Conservation (phyloP, 2,329 filamentous ascomycete species). For the Capronia epimyces region DNA sequence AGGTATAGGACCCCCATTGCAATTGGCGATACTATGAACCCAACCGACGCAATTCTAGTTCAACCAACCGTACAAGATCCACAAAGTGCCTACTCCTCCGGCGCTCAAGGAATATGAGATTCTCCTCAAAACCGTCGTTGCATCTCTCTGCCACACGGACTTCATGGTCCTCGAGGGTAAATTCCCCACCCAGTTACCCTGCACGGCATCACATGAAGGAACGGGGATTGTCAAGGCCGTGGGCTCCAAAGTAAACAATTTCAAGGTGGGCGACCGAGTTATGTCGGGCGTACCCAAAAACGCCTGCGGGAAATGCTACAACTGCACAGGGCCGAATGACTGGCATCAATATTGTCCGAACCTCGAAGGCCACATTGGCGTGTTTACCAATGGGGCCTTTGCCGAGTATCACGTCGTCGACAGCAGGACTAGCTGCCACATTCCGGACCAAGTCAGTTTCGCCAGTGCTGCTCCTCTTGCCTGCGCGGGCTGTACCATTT, state of each 20-base stretch:
- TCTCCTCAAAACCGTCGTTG: constrained; percentile 56
- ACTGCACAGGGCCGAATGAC: constrained; percentile 47
- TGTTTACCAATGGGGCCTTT: constrained; percentile 50
- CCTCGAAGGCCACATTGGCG: constrained; percentile 45
- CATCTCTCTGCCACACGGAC: constrained; percentile 60
- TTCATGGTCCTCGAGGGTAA: constrained; percentile 50
- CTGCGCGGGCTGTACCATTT: constrained; percentile 52
- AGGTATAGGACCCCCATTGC: constrained; percentile 10
- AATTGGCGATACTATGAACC: background rate
- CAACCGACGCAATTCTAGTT: constrained; percentile 11
- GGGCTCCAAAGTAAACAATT: constrained; percentile 40
- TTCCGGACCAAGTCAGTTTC: constrained; percentile 49
- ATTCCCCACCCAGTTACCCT: constrained; percentile 47
- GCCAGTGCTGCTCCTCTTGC: constrained; percentile 52
- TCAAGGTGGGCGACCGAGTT: constrained; percentile 50
- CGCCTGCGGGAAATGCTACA: constrained; percentile 49
- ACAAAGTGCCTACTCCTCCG: constrained; percentile 44
- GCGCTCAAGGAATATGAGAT: constrained; percentile 49
- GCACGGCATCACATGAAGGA: constrained; percentile 54
- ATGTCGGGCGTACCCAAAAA: constrained; percentile 53
- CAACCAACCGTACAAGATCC: constrained; percentile 53
- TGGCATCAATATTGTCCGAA: constrained; percentile 50
- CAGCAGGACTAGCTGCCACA: constrained; percentile 40
- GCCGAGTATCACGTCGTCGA: constrained; percentile 54
- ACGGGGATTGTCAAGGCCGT: constrained; percentile 50